Evolutionary conservation across 2,329 filamentous ascomycete species (phyloP).

Genomic region (Neonectria ditissima): DNA sequence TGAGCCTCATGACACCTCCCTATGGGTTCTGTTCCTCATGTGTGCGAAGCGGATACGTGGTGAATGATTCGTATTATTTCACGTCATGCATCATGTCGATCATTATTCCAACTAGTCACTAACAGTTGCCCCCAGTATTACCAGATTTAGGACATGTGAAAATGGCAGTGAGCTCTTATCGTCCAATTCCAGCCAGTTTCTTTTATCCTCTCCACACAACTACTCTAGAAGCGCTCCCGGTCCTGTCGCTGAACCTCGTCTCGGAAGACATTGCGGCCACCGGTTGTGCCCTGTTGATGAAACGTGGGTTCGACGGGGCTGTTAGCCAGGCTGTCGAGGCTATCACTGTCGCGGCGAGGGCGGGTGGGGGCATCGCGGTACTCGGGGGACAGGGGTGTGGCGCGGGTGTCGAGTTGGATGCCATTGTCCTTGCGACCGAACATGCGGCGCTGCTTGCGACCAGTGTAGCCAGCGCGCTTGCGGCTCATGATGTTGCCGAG

Average conservation of each 20-base stretch:
- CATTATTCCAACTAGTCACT: constrained; percentile 35
- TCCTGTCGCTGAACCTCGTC: constrained; percentile 64
- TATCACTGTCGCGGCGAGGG: constrained; percentile 58
- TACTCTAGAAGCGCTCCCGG: constrained; percentile 48
- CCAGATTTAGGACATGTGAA: constrained; percentile 28
- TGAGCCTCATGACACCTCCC: not conserved
- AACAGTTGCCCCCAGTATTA: constrained; percentile 26
- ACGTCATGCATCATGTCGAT: constrained; percentile 41
- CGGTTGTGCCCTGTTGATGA: constrained; percentile 51
- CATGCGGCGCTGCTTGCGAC: constrained; percentile 53
- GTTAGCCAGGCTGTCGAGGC: constrained; percentile 61
- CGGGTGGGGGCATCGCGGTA: constrained; percentile 52
- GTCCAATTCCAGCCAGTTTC: constrained; percentile 5
- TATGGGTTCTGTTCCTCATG: not conserved
- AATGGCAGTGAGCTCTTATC: constrained; percentile 1
- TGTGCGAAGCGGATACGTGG: constrained; percentile 25
- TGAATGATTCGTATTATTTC: constrained; percentile 39
- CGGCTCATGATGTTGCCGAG: constrained; percentile 66
- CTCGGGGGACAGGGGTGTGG: constrained; percentile 37
- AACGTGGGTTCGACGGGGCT: constrained; percentile 59
- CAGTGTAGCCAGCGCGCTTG: constrained; percentile 57
- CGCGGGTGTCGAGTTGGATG: constrained; percentile 59
- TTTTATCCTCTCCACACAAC: constrained; percentile 15
- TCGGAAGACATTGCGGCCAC: constrained; percentile 59
- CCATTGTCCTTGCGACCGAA: constrained; percentile 53